Evolutionary conservation across 2,329 filamentous ascomycete species (phyloP).

Genomic region (Metarhizium sp.): DNA sequence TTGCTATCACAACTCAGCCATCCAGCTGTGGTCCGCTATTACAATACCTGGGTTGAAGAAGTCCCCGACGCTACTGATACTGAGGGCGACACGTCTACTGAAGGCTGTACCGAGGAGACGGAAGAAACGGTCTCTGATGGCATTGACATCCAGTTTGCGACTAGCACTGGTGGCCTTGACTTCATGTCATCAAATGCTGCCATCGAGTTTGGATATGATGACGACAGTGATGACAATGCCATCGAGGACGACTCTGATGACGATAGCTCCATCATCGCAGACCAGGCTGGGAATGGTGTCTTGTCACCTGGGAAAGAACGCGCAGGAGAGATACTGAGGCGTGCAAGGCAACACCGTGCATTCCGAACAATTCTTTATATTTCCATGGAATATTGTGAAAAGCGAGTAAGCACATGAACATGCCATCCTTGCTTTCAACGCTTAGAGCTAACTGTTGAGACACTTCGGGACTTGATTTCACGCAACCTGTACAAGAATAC

Average conservation of each 20-base stretch:
- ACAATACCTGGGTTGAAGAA: constrained; percentile 89
- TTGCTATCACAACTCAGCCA: constrained; percentile 89
- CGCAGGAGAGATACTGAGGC: constrained; percentile 17
- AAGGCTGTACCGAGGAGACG: constrained; percentile 30
- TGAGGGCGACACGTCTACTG: constrained; percentile 48
- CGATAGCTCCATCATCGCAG: constrained; percentile 26
- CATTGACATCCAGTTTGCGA: constrained; percentile 49
- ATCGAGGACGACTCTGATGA: constrained; percentile 39
- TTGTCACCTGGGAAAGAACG: constrained; percentile 22
- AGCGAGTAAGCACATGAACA: constrained; percentile 46
- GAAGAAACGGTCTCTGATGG: constrained; percentile 29
- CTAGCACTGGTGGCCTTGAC: constrained; percentile 74
- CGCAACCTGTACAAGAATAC: constrained; percentile 64
- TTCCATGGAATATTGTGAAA: constrained; percentile 98
- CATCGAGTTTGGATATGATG: constrained; percentile 68
- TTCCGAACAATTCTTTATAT: constrained; percentile 80
- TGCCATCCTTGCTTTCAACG: not conserved
- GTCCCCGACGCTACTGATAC: constrained; percentile 41
- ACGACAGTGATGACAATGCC: constrained; percentile 32
- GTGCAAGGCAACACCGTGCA: constrained; percentile 36
- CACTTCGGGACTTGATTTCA: constrained; percentile 78
- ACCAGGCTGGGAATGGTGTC: constrained; percentile 16
- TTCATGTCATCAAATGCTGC: constrained; percentile 84
- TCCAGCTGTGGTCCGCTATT: constrained; percentile 79
- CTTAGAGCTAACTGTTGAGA: constrained; percentile 30